These are phyloP conservation scores for Henckelia pumila DNA, from an alignment of 257 asterid species.

Conservation along the genomic window DNA sequence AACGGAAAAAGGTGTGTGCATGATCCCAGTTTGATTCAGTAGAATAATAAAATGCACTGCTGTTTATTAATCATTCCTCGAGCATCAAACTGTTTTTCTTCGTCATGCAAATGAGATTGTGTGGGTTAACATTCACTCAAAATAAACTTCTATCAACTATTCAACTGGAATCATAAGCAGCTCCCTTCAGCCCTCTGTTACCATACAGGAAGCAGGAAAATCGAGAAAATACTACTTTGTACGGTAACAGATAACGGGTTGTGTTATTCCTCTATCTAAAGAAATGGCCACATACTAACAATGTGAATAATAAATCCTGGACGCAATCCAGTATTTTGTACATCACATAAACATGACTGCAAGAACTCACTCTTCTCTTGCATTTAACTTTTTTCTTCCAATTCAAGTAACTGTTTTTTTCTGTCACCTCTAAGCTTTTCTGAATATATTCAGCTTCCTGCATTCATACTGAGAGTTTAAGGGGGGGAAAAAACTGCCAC, in stretches of 20 bases:
- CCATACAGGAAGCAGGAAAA: not conserved
- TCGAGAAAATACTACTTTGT: not conserved
- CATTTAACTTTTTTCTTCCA: slow-evolving; percentile 66
- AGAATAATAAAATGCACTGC: not conserved
- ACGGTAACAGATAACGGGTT: not conserved
- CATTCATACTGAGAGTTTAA: slow-evolving; percentile 32
- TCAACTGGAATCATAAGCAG: not conserved
- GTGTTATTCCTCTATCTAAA: not conserved
- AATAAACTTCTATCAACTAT: not conserved
- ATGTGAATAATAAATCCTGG: slow-evolving; percentile 1
- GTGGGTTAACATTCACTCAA: not conserved
- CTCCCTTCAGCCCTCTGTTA: not conserved
- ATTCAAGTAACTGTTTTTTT: slow-evolving; percentile 62
- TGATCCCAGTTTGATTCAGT: not conserved
- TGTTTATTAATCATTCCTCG: not conserved
- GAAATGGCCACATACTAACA: slow-evolving; percentile 5
- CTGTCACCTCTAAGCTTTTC: slow-evolving; percentile 65
- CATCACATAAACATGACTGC: not conserved
- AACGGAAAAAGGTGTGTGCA: not conserved
- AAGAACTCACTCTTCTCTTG: slow-evolving; percentile 67
- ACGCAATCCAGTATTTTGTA: not conserved
- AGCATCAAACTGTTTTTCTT: not conserved
- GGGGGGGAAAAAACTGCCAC: not conserved
- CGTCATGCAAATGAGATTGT: not conserved
- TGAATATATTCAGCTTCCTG: slow-evolving; percentile 71